A percentile compares a stretch with the other conserved stretches of the same genome.
Evolutionary conservation across 1,284 basidiomycete species (phyloP).

Genomic region (Austroboletus niveus): DNA sequence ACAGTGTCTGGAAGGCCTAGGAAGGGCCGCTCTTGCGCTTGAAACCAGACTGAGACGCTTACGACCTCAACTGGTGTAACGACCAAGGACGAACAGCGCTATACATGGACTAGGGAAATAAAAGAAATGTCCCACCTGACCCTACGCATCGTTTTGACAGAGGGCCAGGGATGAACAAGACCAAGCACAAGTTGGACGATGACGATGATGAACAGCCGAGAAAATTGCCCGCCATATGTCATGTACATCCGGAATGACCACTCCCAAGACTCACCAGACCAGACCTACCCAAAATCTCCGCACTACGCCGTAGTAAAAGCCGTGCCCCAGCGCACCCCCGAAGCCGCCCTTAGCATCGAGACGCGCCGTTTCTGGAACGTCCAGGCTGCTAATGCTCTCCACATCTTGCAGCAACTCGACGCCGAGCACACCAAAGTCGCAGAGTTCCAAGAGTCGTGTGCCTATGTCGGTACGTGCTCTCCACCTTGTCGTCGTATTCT

Average conservation of each 20-base stretch:
- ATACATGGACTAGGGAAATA: conserved; percentile 5
- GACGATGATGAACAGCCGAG: conserved; percentile 39
- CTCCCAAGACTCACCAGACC: conserved; percentile 38
- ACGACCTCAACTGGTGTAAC: conserved; percentile 10
- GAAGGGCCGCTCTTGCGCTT: conserved; percentile 22
- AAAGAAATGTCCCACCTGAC: conserved; percentile 24
- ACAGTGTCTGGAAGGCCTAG: conserved; percentile 29
- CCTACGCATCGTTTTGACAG: conserved; percentile 32
- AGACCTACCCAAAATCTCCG: conserved; percentile 34
- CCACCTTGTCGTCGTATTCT: no score
- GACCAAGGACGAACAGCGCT: conserved; percentile 5
- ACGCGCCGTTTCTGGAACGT: conserved; percentile 19
- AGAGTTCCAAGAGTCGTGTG: conserved; percentile 64
- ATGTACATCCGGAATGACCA: conserved; percentile 21
- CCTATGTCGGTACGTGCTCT: no score
- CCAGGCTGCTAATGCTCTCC: conserved; percentile 45
- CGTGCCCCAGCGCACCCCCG: conserved; percentile 67
- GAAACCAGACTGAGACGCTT: conserved; percentile 24
- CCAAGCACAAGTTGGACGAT: conserved; percentile 35
- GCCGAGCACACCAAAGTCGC: conserved; percentile 56
- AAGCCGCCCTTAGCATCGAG: conserved; percentile 34
- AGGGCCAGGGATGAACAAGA: conserved; percentile 40
- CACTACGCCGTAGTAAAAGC: conserved; percentile 35
- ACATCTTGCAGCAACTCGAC: conserved; percentile 60
- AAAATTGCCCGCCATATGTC: conserved; percentile 47